Evolutionary conservation across 768 basidiomycete genomes (phyloP), one percentile per base, ranked within the genome.

Genomic region (Lentinula sp.): DNA sequence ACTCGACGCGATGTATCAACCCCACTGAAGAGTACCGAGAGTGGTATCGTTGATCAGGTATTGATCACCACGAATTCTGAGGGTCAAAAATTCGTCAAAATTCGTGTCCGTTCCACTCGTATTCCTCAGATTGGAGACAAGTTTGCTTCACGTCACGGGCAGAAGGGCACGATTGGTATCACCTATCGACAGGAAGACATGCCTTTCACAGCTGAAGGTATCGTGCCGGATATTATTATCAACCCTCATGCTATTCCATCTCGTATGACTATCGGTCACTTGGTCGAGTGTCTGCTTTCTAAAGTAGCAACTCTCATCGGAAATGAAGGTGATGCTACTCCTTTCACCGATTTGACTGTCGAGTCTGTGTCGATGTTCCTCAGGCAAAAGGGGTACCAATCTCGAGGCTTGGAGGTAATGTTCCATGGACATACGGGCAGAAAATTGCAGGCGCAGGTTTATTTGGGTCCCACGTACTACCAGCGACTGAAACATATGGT

Each of bases 401-500:
- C 92, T 46, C 91, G 97, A 74, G 97, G 97, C 2, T 81, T 98
- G 4, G 97, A 99, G 71, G 86, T 98, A 66, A 96, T 99, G 93
- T 97, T 95, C 73, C 96, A 99, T 67, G 97, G 97, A 4, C 97
- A 98, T 71, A 97, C 96, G 1, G 97, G 96, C n/a, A 85, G 87
- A 60, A 99, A 99, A 72, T 84, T 99, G 2, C 95, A 98, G 71
- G 97, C 97, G 8, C 97, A 99, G 70, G 86, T 99, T 11, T 99
- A 98, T 74, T 88, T 99, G 63, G 97, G 97, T 5, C 97, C 97
- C 15, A 99, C 97, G 4, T 99, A 99, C 73, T 99, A 99, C 73
- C 96, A 99, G 73, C 89, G 96, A 40, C 80, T 98, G 66, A 98
- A 98, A 78, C 97, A 99, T 76, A 99, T 99, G 96, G 97, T 99